phyloP scores from a whole-genome alignment of 1,139 yeast genomes.

The Yamadazyma taylorii region DNA sequence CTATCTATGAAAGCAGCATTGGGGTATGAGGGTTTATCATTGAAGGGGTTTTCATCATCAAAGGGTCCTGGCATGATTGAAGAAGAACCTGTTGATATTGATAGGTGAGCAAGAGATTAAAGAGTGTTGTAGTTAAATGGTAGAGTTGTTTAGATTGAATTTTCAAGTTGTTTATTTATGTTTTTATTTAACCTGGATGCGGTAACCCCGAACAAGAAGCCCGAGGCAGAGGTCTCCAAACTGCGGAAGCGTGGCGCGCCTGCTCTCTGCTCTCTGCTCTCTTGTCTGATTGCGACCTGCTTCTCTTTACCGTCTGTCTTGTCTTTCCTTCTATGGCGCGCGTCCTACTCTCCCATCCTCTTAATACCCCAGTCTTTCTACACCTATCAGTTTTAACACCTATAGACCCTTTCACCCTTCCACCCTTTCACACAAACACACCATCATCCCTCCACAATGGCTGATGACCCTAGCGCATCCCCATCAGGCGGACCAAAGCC shows the following conservation, averaged over 20 bases:
- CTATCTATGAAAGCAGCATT: slow-evolving; percentile 44
- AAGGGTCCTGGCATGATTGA: slow-evolving; percentile 24
- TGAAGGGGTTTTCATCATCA: slow-evolving; percentile 37
- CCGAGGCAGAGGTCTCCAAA: neutral
- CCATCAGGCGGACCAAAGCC: neutral
- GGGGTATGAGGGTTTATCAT: slow-evolving; percentile 37
- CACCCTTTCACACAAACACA: too few relatives aligned
- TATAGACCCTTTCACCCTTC: too few relatives aligned
- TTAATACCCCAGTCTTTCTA: too few relatives aligned
- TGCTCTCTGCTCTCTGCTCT: too few relatives aligned
- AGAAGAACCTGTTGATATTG: neutral
- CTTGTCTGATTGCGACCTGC: too few relatives aligned
- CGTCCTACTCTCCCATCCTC: too few relatives aligned
- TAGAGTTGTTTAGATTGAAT: neutral
- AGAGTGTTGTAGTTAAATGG: too few relatives aligned
- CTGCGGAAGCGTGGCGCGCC: too few relatives aligned
- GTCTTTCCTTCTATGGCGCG: too few relatives aligned
- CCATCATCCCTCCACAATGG: neutral
- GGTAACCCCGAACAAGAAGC: neutral
- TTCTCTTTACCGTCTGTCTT: too few relatives aligned
- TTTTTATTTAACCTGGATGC: slow-evolving; percentile 2
- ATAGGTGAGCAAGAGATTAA: too few relatives aligned
- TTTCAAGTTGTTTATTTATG: slow-evolving; percentile 4
- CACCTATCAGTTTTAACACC: too few relatives aligned
- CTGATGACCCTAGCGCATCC: slow-evolving; percentile 1